A percentile compares a stretch with the other conserved stretches of the same genome.
Evolutionary conservation across 345 rosid species (phyloP).

Genomic region (rapeseed (Brassica napus)): DNA sequence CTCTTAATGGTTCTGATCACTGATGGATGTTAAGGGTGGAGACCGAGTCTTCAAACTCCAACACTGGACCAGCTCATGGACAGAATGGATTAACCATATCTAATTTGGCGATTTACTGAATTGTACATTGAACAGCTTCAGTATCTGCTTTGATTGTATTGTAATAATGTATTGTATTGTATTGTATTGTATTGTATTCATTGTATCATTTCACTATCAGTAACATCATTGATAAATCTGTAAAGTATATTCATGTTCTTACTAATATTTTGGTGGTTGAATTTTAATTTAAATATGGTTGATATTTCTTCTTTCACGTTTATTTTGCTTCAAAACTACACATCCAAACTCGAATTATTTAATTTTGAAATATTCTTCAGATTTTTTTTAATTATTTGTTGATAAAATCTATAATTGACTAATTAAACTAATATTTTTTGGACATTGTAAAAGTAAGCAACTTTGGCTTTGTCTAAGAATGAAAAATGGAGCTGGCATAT

Average conservation of each 20-base stretch:
- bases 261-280: too few species aligned
- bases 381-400: not conserved
- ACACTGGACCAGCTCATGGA: constrained; percentile 5
- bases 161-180: not conserved
- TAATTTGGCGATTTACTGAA: not conserved
- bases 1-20: constrained; percentile 8
- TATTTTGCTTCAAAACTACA: not conserved
- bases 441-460: constrained; percentile 8
- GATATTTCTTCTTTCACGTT: not conserved
- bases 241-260: not conserved
- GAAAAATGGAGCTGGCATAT: not conserved
- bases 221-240: not conserved
- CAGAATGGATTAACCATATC: not conserved
- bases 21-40: constrained; percentile 1
- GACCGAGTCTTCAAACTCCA: constrained; percentile 9
- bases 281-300: not conserved
- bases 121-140: constrained; percentile 3
- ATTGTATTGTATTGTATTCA: not conserved
- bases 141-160: not conserved
- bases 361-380: not conserved
- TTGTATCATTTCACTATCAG: not conserved
- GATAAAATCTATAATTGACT: not conserved
- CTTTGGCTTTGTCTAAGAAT: not conserved
- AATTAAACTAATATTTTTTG: not conserved
- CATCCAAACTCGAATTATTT: not conserved